Percentiles rank a stretch among this genome's conserved stretches.
phyloP scores from a whole-genome alignment of 768 basidiomycete genomes.

The Albatrellus ellisii region DNA sequence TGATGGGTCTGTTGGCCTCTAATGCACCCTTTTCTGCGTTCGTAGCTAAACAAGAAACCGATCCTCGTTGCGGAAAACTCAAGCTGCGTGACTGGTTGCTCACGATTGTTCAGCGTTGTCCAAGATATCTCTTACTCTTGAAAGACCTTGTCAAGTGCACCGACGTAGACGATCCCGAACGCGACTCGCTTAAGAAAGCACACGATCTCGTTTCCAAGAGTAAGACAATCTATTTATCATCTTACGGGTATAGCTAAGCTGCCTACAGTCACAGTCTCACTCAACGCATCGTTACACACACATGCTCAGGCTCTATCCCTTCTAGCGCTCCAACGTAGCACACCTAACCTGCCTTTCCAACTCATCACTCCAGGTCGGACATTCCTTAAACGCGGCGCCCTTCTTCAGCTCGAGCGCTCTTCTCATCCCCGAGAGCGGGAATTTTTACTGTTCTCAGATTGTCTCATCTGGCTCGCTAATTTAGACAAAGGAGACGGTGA shows the following conservation, averaged over 20 bases:
- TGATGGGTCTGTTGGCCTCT: slow-evolving; percentile 41
- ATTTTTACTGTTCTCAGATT: slow-evolving; percentile 76
- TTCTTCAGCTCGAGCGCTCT: slow-evolving; percentile 44
- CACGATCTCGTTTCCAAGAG: slow-evolving; percentile 66
- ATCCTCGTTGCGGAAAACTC: slow-evolving; percentile 60
- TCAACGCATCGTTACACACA: slow-evolving; percentile 68
- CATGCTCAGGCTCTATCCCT: slow-evolving; percentile 68
- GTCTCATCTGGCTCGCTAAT: slow-evolving; percentile 60
- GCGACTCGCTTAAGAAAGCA: slow-evolving; percentile 42
- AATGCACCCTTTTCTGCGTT: slow-evolving; percentile 49
- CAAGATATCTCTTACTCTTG: slow-evolving; percentile 72
- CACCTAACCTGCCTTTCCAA: slow-evolving; percentile 62
- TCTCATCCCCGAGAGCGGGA: slow-evolving; percentile 43
- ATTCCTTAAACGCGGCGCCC: slow-evolving; percentile 53
- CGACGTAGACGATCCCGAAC: slow-evolving; percentile 51
- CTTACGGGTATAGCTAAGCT: slow-evolving; percentile 7
- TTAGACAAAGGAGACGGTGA: slow-evolving; percentile 21
- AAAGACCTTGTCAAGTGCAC: slow-evolving; percentile 70
- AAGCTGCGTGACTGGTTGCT: slow-evolving; percentile 77
- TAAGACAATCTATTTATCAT: slow-evolving; percentile 19
- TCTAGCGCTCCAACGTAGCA: slow-evolving; percentile 67
- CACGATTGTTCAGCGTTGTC: slow-evolving; percentile 79
- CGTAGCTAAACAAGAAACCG: slow-evolving; percentile 48
- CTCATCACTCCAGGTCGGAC: slow-evolving; percentile 73
- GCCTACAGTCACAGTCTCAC: slow-evolving; percentile 52